Evolutionary conservation across 1,284 basidiomycete species (phyloP).

Genomic region (Malassezia equina): DNA sequence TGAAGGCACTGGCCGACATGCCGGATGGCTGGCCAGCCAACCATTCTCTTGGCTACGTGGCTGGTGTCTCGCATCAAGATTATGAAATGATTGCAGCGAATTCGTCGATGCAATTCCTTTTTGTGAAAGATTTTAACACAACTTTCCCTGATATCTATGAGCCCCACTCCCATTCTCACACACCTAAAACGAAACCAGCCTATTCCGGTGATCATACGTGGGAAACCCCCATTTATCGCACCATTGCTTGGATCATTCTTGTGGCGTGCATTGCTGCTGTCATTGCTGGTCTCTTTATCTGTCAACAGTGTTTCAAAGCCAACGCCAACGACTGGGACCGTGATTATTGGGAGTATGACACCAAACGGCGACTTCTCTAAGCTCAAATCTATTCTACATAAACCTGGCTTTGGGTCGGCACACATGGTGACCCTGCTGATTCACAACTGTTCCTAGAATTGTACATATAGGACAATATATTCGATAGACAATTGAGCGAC

Average conservation of each 20-base stretch:
- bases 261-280: slow-evolving; percentile 6
- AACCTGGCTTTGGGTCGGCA: not conserved
- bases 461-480: not conserved
- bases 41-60: slow-evolving; percentile 33
- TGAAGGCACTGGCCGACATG: slow-evolving; percentile 11
- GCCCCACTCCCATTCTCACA: not conserved
- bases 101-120: slow-evolving; percentile 28
- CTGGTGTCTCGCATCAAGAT: slow-evolving; percentile 39
- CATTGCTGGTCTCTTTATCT: not conserved
- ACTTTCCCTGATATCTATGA: not conserved
- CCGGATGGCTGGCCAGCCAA: slow-evolving; percentile 21
- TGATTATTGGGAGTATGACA: slow-evolving; percentile 18
- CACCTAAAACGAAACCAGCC: not conserved
- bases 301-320: slow-evolving; percentile 7
- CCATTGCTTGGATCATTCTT: slow-evolving; percentile 12
- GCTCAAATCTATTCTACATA: not conserved
- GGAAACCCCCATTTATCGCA: slow-evolving; percentile 4
- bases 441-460: not conserved
- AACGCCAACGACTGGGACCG: slow-evolving; percentile 17
- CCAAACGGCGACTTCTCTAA: slow-evolving; percentile 11
- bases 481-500: not conserved
- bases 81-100: slow-evolving; percentile 40
- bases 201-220: not conserved
- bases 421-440: not conserved
- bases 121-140: slow-evolving; percentile 5